Percentiles rank a stretch among this genome's conserved stretches.
phyloP scores from a whole-genome alignment of 495 filamentous ascomycete species.

The Aspergillus cavernicola region DNA sequence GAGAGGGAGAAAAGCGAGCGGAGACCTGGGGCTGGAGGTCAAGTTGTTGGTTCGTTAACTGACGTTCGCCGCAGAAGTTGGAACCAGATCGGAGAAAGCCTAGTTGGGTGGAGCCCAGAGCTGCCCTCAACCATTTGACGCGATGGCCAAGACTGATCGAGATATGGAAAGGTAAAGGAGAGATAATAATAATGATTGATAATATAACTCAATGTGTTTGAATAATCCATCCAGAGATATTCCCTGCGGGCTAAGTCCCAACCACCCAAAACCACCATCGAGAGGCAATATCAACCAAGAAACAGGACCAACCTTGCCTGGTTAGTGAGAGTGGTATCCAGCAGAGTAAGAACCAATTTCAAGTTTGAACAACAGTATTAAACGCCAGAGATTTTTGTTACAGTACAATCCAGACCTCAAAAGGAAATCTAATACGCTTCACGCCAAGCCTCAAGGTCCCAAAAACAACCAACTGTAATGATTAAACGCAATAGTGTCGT shows the following conservation, averaged over 20 bases:
- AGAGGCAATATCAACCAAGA: slow-evolving; percentile 17
- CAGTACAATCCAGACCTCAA: slow-evolving; percentile 14
- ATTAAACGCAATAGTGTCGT: slow-evolving; percentile 26
- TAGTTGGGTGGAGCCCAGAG: slow-evolving; percentile 19
- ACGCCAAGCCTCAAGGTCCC: slow-evolving; percentile 9
- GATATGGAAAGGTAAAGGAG: slow-evolving; percentile 8
- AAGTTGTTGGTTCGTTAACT: slow-evolving; percentile 11
- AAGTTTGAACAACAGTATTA: slow-evolving; percentile 6
- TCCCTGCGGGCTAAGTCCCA: background rate
- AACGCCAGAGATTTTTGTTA: slow-evolving; percentile 18
- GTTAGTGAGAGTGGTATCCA: slow-evolving; percentile 24
- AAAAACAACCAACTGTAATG: slow-evolving; percentile 14
- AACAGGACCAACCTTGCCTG: slow-evolving; percentile 2
- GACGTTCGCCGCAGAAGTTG: slow-evolving; percentile 28
- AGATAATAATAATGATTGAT: background rate
- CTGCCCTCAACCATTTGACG: slow-evolving; percentile 10
- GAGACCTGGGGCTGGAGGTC: slow-evolving; percentile 11
- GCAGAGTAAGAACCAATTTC: slow-evolving; percentile 2
- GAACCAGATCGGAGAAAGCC: slow-evolving; percentile 14
- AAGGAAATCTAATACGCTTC: slow-evolving; percentile 14
- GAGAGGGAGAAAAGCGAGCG: slow-evolving; percentile 15
- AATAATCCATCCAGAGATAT: background rate
- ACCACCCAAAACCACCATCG: background rate
- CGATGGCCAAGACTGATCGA: slow-evolving; percentile 7
- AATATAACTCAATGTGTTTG: background rate